Evolutionary conservation across 106 monocot species (phyloP), one percentile per base, ranked within the genome.

Genomic region (Posidonia australis): DNA sequence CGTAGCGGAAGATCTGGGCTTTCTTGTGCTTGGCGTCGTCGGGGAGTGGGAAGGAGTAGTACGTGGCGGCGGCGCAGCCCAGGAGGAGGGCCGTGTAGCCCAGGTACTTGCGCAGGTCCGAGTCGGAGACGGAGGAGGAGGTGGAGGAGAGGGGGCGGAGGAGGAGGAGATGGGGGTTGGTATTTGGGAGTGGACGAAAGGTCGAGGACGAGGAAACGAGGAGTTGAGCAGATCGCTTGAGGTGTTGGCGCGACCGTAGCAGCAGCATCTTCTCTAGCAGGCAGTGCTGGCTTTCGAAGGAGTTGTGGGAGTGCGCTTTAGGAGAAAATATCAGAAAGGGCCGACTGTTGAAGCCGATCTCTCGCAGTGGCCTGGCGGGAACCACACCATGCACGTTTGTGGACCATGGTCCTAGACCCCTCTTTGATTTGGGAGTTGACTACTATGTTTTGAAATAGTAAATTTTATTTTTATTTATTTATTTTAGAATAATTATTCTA

Each of bases 31-130:
- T 79, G 27, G 88, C 89, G 69, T 82, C 62, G 31, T 58, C 72
- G 5, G 87, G 72, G 69, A 90, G 61, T 28, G 90, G 90, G 67
- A 87, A 90, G 70, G 87, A 87, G 84, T 80, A 90, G 80, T 90
- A 90, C 58, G 90, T 90, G 28, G 86, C 94, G 45, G 80, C 86
- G 72, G 77, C 82, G 79, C 82, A 86, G 51, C 84, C 94, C 20
- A 82, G 36, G 49, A 84, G 14, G 67, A 96, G 94, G 56, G 84
- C 78, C 46, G 70, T 60, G 86, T 86, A 87, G 60, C 94, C 94
- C 22, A 76, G 63, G 74, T 96, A 96, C 65, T 90, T 90, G 32
- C 90, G 84, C 65, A 90, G 36, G 42, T 92, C 86, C 11, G 79
- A 54, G 10, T 80, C 80, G 49, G 94, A 84, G n/a, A 76, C 21